phyloP scores from a whole-genome alignment of 257 asterid species.

The Solanum clarkiae region DNA sequence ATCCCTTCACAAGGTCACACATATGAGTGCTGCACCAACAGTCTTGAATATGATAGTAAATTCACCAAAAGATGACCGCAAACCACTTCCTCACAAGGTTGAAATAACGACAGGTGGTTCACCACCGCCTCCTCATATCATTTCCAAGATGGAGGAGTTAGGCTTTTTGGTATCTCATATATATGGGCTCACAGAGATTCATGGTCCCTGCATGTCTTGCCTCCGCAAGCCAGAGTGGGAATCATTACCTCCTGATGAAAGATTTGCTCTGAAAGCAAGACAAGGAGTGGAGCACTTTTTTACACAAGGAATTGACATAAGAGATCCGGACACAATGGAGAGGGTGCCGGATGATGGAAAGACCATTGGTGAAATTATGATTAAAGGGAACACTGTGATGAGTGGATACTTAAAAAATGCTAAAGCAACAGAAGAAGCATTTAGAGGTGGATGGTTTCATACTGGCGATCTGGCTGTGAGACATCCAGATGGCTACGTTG shows the following conservation, averaged over 20 bases:
- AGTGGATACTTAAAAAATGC: constrained; percentile 21
- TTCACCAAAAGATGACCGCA: constrained; percentile 4
- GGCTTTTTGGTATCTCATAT: constrained; percentile 22
- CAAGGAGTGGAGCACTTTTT: constrained; percentile 24
- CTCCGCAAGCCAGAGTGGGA: constrained; percentile 26
- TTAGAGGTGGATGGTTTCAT: constrained; percentile 26
- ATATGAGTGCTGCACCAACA: constrained; percentile 29
- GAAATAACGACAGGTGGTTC: constrained; percentile 27
- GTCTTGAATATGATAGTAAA: constrained; percentile 24
- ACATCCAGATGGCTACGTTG: constrained; percentile 24
- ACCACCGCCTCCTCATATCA: constrained; percentile 27
- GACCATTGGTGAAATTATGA: constrained; percentile 21
- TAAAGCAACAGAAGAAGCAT: constrained; percentile 21
- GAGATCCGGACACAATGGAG: constrained; percentile 6
- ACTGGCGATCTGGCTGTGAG: constrained; percentile 31
- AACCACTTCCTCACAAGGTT: constrained; percentile 22
- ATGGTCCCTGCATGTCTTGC: constrained; percentile 26
- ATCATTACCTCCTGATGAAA: constrained; percentile 7
- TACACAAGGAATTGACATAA: constrained; percentile 20
- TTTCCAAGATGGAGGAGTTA: constrained; percentile 22
- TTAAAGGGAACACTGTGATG: constrained; percentile 31
- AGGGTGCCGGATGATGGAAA: constrained; percentile 21
- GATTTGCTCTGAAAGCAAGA: constrained; percentile 12
- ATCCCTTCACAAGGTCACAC: constrained; percentile 18
- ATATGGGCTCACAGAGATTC: constrained; percentile 28